Conservation (phyloP, 768 basidiomycete species). For the Leucocoprinus sp. region DNA sequence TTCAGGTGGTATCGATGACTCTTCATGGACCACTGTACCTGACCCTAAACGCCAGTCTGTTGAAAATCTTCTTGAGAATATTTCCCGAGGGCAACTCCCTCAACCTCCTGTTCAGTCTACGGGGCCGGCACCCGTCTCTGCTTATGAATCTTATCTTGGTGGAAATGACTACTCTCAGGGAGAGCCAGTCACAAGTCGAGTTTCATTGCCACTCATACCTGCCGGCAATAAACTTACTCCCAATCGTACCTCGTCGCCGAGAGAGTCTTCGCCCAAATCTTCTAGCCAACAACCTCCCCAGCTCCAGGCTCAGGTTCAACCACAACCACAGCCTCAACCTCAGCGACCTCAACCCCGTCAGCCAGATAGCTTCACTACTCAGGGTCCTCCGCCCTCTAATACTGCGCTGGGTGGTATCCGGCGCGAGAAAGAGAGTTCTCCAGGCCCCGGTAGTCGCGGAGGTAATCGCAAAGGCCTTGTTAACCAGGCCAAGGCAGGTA, state of each 20-base stretch:
- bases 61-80: slow-evolving; percentile 71
- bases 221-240: slow-evolving; percentile 27
- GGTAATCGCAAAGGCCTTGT: slow-evolving; percentile 27
- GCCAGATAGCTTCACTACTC: slow-evolving; percentile 13
- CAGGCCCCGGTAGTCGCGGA: slow-evolving; percentile 39
- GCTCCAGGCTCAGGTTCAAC: too few relatives aligned
- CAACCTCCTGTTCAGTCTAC: slow-evolving; percentile 25
- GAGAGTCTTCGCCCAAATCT: slow-evolving; percentile 59
- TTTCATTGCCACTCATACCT: slow-evolving; percentile 57
- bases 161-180: slow-evolving; percentile 37
- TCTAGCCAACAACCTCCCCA: slow-evolving; percentile 33
- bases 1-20: slow-evolving; percentile 47
- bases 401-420: slow-evolving; percentile 16
- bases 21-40: slow-evolving; percentile 43
- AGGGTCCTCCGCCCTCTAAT: slow-evolving; percentile 6
- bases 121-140: slow-evolving; percentile 28
- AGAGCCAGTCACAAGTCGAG: slow-evolving; percentile 33
- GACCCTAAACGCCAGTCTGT: slow-evolving; percentile 78
- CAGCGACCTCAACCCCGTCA: slow-evolving; percentile 18
- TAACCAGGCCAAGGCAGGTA: slow-evolving; percentile 32
- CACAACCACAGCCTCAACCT: slow-evolving; percentile 32
- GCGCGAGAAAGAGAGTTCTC: slow-evolving; percentile 67
- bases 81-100: slow-evolving; percentile 44
- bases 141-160: slow-evolving; percentile 39
- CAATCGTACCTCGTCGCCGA: slow-evolving; percentile 44